Percentiles rank a stretch among this genome's conserved stretches.
Evolutionary conservation across 75 land plant genomes (phyloP).

Genomic region (Pinus tabuliformis): DNA sequence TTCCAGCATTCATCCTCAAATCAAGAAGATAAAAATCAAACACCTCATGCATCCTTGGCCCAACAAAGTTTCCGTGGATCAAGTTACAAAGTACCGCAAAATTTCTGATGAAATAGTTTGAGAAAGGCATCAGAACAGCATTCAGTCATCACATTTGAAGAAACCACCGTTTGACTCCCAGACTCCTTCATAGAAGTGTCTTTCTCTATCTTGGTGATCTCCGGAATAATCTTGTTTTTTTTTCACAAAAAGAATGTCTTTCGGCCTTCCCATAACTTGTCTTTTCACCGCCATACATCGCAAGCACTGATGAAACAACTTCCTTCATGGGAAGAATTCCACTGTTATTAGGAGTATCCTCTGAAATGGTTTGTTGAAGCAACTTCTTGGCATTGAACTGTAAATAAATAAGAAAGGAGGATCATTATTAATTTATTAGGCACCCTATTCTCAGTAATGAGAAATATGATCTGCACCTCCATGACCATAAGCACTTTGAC

Average conservation of each 20-base stretch:
- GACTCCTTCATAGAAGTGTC: neutral
- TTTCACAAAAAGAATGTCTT: neutral
- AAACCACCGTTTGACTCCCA: too few relatives aligned
- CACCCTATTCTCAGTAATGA: too few relatives aligned
- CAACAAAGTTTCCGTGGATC: conserved; percentile 10
- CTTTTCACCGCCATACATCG: neutral
- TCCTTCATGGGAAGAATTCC: conserved; percentile 1
- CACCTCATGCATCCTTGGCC: neutral
- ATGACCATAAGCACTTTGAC: neutral
- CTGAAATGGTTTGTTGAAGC: conserved; percentile 7
- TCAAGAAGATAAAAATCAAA: conserved; percentile 33
- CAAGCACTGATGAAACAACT: conserved; percentile 4
- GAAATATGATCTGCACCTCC: neutral
- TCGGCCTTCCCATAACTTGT: neutral
- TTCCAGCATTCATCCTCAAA: conserved; percentile 28
- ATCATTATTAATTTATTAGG: too few relatives aligned
- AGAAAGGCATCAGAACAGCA: conserved; percentile 8
- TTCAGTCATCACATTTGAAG: conserved; percentile 6
- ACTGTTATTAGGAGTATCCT: neutral
- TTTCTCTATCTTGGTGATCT: neutral
- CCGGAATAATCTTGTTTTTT: neutral
- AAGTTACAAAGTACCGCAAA: conserved; percentile 3
- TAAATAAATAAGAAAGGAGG: too few relatives aligned
- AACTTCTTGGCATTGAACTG: neutral
- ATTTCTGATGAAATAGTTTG: conserved; percentile 9